Base-by-base conservation (phyloP, 345 rosid species). In the Erodium maritimum region DNA sequence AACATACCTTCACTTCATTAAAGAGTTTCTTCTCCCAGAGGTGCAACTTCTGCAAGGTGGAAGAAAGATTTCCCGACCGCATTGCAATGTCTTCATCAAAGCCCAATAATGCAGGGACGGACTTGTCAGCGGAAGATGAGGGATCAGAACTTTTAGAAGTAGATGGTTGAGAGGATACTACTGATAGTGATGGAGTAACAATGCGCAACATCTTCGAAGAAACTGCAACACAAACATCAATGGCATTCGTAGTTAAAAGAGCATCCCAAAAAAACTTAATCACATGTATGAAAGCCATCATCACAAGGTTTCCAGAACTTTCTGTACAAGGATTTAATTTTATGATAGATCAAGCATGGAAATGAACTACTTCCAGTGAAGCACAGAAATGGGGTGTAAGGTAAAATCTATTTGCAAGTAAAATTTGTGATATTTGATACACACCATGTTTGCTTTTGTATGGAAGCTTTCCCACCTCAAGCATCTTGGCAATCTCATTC, bases 11-110 rank as follows among this genome's bases (percentile, higher is more conserved):
- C 11, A 90, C 99, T 78, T 94, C 97, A 20, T 75, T 71, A 57
- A 73, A 83, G 56, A 90, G 84, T 69, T 94, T 94, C 90, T 87
- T 90, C 85, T 90, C 99, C 99, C 93, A 94, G 23, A 90, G 85
- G 72, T 75, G 63, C 6, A 94, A 78, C 69, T 87, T 94, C 37
- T 77, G 96, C 76, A 94, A 70, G n/a, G 90, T 90, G 13, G 99
- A 83, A 25, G 99, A 90, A 61, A 94, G 96, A 64, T 84, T 86
- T 61, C 79, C 77, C 0, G 88, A 77, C 62, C 89, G 80, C 53
- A 67, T 73, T 12, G 80, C 78, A 75, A 86, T 63, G 57, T 94
- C 96, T 72, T 90, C 96, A 61, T 79, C 82, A 23, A 79, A 62
- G 58, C 81, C 88, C 66, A 77, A 66, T 55, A 55, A 68, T 54